Evolutionary conservation across 305 asterid genomes (phyloP), one percentile per base, ranked within the genome.

Genomic region (Fraxinus greggii): DNA sequence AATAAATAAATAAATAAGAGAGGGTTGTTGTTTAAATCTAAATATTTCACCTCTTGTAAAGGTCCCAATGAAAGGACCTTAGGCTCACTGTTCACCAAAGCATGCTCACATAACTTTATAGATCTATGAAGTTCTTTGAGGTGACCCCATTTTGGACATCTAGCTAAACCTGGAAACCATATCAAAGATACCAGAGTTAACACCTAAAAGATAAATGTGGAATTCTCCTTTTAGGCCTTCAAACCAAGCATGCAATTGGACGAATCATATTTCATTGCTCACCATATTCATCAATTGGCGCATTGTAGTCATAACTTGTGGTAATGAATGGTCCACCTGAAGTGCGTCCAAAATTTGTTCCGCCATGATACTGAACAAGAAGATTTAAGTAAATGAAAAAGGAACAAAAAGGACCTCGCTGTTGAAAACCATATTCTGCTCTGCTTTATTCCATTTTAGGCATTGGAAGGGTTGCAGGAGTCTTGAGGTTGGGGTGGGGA

Each of bases 211-310:
- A 80, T 51, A 67, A 69, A 36, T 23, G 76, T 35, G 45, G 75
- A 76, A 72, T 73, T 80, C 78, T 78, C 56, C 75, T 76, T 84
- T 77, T 82, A 38, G 78, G 33, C 59, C 12, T 26, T 75, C 67
- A 51, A 75, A 81, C 26, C 15, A 48, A 75, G 77, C 45, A 83
- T 19, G 79, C 31, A 33, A 79, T 40, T 77, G 54, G 65, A 59
- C 72, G 77, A 74, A 63, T 48, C 63, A 77, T 70, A 38, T 33
- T 24, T 33, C 69, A 75, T 61, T 31, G 69, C 83, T 82, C 83
- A 90, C 98, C 98, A 86, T 95, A 95, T 91, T 95, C 98, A 83
- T 95, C 98, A 80, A 95, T 91, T 77, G 98, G 98, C 45, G 98
- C 98, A 88, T 95, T 97, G 84, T 95, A 95, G 89, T 95, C 98